Conservation (phyloP, 345 rosid species). For the Populus euphratica region DNA sequence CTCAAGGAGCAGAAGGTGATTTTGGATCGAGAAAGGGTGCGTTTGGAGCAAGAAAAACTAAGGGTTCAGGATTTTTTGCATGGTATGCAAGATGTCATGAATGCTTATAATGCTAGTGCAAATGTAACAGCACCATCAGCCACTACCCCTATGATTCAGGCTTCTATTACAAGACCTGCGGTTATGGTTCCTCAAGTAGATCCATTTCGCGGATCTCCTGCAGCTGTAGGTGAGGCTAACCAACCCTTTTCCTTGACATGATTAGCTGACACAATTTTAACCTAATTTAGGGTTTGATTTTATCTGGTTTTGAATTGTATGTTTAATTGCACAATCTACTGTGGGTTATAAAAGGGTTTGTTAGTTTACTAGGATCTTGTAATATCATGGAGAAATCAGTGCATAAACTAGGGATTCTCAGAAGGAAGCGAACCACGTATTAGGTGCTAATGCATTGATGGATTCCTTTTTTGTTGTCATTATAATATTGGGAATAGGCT, state of each 20-base stretch:
- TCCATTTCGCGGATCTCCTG: conserved; percentile 27
- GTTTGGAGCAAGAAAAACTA: conserved; percentile 56
- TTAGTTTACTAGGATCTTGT: not conserved
- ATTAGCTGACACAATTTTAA: not conserved
- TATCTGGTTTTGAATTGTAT: not conserved
- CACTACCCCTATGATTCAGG: conserved; percentile 34
- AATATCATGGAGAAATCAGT: not conserved
- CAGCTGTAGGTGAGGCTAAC: conserved; percentile 23
- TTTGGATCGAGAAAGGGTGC: conserved; percentile 57
- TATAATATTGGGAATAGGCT: not conserved
- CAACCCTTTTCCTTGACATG: not conserved
- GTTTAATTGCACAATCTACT: not conserved
- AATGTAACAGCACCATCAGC: conserved; percentile 14
- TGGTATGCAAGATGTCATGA: conserved; percentile 75
- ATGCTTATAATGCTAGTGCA: conserved; percentile 46
- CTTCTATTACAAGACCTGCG: conserved; percentile 14
- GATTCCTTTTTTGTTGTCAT: not conserved
- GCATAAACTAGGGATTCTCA: not conserved
- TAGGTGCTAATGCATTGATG: not conserved
- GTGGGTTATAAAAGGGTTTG: not conserved
- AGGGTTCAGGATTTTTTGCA: conserved; percentile 64
- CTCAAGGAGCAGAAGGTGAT: conserved; percentile 63
- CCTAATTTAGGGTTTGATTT: not conserved
- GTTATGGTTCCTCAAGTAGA: conserved; percentile 22
- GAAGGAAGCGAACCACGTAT: not conserved